Evolutionary conservation across 306 rosid species (phyloP).

Genomic region (Carpinus fangiana): DNA sequence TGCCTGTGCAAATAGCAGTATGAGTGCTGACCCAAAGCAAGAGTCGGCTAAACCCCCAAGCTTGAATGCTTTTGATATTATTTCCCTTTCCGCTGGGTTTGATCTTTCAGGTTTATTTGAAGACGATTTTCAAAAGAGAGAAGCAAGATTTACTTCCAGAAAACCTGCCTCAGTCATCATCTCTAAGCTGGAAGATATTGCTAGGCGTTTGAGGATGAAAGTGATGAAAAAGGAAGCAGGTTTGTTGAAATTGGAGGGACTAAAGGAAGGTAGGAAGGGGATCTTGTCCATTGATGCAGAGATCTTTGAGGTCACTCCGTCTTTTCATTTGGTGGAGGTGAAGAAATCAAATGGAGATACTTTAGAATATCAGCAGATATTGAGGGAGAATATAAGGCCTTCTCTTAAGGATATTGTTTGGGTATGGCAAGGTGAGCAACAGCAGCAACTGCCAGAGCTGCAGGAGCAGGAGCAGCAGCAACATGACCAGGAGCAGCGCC

Average conservation of each 20-base stretch:
- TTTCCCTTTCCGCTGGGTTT: constrained; percentile 69
- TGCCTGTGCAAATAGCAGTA: constrained; percentile 29
- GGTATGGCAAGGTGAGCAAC: constrained; percentile 74
- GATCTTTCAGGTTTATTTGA: constrained; percentile 73
- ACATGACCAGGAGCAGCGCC: constrained; percentile 2
- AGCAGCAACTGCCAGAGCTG: constrained; percentile 32
- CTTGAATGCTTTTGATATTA: constrained; percentile 82
- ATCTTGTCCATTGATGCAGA: constrained; percentile 73
- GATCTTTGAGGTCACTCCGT: constrained; percentile 76
- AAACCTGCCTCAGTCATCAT: constrained; percentile 61
- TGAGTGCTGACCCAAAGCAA: constrained; percentile 38
- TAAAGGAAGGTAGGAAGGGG: constrained; percentile 72
- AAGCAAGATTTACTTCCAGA: constrained; percentile 68
- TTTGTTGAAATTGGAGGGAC: constrained; percentile 56
- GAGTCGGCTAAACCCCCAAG: constrained; percentile 48
- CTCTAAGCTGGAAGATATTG: constrained; percentile 74
- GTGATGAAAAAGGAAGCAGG: constrained; percentile 71
- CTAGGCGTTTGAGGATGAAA: constrained; percentile 54
- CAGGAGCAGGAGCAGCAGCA: constrained; percentile 32
- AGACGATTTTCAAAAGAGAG: constrained; percentile 44
- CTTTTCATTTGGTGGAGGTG: constrained; percentile 76
- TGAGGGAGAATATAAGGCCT: constrained; percentile 72
- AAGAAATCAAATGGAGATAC: constrained; percentile 84
- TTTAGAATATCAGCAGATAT: constrained; percentile 68
- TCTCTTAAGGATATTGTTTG: constrained; percentile 81